Evolutionary conservation across 108 stramenopile species (phyloP), one percentile per base, ranked within the genome.

Genomic region (Phaeodactylum tricornutum): DNA sequence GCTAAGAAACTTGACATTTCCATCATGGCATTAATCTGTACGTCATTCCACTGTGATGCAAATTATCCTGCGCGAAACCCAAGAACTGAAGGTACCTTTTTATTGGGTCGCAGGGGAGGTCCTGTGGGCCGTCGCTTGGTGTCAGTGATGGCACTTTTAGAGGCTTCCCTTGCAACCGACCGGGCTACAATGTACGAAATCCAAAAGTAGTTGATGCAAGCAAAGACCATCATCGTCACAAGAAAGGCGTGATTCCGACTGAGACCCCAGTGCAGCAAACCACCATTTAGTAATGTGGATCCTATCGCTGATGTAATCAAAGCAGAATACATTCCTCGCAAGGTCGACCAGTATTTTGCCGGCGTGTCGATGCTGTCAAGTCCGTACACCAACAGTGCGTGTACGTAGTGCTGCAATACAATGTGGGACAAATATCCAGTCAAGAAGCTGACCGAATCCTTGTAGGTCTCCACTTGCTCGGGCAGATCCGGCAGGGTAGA

Each of bases 1-100:
- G 47, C 79, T 8, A 79, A 71, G 34, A 73, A 65, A 9, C 48
- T 66, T 23, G 74, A 83, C 9, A 54, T 78, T 31, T 45, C 55
- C 11, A 62, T 69, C 12, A 48, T 11, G 6, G 71, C n/a, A n/a
- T n/a, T n/a, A n/a, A n/a, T n/a, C n/a, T n/a, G n/a, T n/a, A n/a
- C n/a, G n/a, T n/a, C n/a, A n/a, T n/a, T n/a, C n/a, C n/a, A n/a
- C n/a, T n/a, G n/a, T n/a, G n/a, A n/a, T n/a, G n/a, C n/a, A n/a
- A n/a, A n/a, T n/a, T n/a, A n/a, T n/a, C n/a, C n/a, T n/a, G n/a
- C n/a, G n/a, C n/a, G n/a, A n/a, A n/a, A n/a, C n/a, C n/a, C n/a
- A n/a, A n/a, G n/a, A n/a, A n/a, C n/a, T n/a, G n/a, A n/a, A n/a
- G n/a, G n/a, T n/a, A n/a, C n/a, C n/a, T n/a, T n/a, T n/a, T n/a